phyloP scores from a whole-genome alignment of 2,329 filamentous ascomycete genomes.

The Canariomyces notabilis region DNA sequence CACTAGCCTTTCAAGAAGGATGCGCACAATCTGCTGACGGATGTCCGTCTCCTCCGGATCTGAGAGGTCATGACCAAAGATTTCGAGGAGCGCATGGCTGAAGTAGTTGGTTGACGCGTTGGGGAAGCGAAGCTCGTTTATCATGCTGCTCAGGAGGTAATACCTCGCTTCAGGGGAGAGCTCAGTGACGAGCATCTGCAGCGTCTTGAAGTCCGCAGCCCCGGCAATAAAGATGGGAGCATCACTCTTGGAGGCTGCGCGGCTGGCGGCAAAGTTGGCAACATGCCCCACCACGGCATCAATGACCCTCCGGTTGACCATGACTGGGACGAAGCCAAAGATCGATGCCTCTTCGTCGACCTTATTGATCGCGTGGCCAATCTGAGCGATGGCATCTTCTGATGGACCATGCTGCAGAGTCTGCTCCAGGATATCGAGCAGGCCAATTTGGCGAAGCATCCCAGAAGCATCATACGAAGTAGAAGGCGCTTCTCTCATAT shows the following conservation, averaged over 20 bases:
- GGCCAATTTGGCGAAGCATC: conserved; percentile 50
- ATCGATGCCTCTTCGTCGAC: conserved; percentile 54
- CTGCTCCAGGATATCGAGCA: conserved; percentile 56
- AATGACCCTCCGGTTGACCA: conserved; percentile 65
- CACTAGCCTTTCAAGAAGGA: conserved; percentile 81
- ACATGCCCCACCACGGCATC: conserved; percentile 82
- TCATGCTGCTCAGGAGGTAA: conserved; percentile 75
- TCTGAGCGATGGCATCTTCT: conserved; percentile 68
- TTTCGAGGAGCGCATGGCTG: conserved; percentile 73
- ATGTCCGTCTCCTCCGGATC: conserved; percentile 75
- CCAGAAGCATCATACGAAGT: conserved; percentile 58
- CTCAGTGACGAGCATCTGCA: conserved; percentile 73
- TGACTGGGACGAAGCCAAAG: conserved; percentile 62
- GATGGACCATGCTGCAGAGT: conserved; percentile 57
- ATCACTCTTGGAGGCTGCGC: conserved; percentile 50
- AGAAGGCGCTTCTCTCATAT: conserved; percentile 62
- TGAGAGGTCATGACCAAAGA: conserved; percentile 72
- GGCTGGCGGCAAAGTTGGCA: conserved; percentile 64
- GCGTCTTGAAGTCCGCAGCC: conserved; percentile 63
- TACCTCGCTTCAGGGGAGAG: conserved; percentile 75
- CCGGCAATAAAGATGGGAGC: conserved; percentile 59
- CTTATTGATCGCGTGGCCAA: conserved; percentile 67
- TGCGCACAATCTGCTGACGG: conserved; percentile 83
- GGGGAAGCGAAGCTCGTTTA: conserved; percentile 87
- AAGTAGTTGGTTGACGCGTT: conserved; percentile 92